Base-by-base conservation (phyloP, 1,284 basidiomycete species). In the Trametes polyzona region DNA sequence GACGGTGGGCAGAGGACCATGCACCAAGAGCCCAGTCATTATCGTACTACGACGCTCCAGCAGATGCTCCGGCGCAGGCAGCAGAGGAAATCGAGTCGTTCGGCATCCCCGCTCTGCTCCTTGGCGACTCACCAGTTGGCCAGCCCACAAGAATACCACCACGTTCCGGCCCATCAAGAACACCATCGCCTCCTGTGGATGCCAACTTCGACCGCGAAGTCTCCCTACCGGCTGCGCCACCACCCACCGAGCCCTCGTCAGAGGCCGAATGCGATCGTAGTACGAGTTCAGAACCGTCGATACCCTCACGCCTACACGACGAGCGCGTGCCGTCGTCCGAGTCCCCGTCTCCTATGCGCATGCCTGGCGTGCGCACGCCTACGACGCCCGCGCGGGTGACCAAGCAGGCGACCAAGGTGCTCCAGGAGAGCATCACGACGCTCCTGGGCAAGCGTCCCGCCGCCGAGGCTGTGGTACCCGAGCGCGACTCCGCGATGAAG, bases 391-490 rank as follows among this genome's bases (percentile, higher is more conserved):
- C 56, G n/a, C 71, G 70, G 49, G 65, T 80, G 16, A 70, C 78
- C 40, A 71, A 69, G 44, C 75, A 78, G 37, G 76, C 76, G 17
- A 75, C 82, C 16, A 77, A 74, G 60, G 83, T 79, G 17, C 72
- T 90, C 21, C 81, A 87, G 57, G 84, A 86, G 56, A 86, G 81
- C 58, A 80, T 90, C 41, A 81, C 81, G 3, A 79, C 81, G n/a
- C 67, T 88, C 51, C 72, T 90, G 9, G 88, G 88, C 6, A 91
- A 91, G 69, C 76, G 87, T 14, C 76, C 76, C 24, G 73, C 77
- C 11, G 78, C 77, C 11, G 75, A 24, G 26, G 17, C 14, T 7
- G 46, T 9, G 32, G 54, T 42, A 11, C 51, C 36, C n/a, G 42
- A 49, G 33, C 33, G 27, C 29, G 47, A 75, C 24, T 56, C 51